Percentiles rank a stretch among this genome's conserved stretches.
These are phyloP conservation scores for Populus davidiana DNA, from an alignment of 345 rosid species.

Conservation along the genomic window DNA sequence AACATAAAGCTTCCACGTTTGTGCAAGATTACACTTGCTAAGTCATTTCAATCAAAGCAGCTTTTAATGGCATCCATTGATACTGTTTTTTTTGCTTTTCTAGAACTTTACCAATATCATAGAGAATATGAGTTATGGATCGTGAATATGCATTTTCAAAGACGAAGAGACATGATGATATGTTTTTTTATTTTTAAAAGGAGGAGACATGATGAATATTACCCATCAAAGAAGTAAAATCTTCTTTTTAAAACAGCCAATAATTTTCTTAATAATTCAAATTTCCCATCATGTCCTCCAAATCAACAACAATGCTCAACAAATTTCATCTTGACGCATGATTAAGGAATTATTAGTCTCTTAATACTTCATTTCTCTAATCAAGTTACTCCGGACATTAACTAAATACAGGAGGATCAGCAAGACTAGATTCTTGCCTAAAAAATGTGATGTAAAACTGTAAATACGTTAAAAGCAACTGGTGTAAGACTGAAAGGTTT, in stretches of 20 bases:
- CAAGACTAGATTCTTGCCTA: neutral
- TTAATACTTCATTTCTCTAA: neutral
- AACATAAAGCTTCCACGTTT: neutral
- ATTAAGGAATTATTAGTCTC: too few species aligned
- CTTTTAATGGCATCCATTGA: neutral
- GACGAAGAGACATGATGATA: too few species aligned
- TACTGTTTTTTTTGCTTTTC: neutral
- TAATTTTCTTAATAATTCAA: neutral
- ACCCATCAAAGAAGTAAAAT: neutral
- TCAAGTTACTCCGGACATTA: neutral
- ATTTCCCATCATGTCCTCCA: neutral
- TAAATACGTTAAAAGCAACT: neutral
- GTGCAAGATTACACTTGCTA: neutral
- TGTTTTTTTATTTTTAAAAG: too few species aligned
- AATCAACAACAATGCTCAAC: neutral
- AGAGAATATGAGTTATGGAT: neutral
- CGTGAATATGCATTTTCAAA: slow-evolving; percentile 5
- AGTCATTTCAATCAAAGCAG: slow-evolving; percentile 23
- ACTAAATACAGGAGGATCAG: too few species aligned
- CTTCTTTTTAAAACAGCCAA: neutral
- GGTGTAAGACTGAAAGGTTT: neutral
- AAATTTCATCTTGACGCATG: neutral
- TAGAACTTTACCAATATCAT: neutral
- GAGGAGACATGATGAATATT: neutral
- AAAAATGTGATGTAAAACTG: neutral